Evolutionary conservation across 140 eudicot genomes (phyloP).

Genomic region (Oenanthe javanica): DNA sequence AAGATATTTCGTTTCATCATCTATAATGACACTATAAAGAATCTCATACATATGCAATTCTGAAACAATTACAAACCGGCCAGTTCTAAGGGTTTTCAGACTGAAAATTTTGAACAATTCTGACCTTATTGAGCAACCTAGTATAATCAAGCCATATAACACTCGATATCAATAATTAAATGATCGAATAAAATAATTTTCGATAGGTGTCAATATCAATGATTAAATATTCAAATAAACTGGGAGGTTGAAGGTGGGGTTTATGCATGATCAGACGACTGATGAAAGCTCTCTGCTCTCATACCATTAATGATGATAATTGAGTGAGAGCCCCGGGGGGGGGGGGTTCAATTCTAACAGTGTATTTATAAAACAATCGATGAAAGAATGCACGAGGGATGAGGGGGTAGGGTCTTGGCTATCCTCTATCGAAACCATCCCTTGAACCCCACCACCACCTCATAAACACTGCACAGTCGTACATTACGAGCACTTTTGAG

Average conservation of each 20-base stretch:
- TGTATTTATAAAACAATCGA: background rate
- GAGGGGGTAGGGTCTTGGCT: background rate
- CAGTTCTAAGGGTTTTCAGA: too few species aligned
- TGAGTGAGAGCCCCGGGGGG: background rate
- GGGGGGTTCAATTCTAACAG: background rate
- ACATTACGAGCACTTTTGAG: background rate
- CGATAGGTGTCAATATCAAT: background rate
- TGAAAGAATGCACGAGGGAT: background rate
- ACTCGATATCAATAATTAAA: background rate
- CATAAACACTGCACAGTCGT: background rate
- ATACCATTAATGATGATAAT: background rate
- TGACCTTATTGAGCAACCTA: background rate
- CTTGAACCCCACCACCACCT: background rate
- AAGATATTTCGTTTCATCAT: too few species aligned
- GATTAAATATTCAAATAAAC: background rate
- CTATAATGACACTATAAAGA: too few species aligned
- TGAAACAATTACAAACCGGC: too few species aligned
- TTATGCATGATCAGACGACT: background rate
- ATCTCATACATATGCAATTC: too few species aligned
- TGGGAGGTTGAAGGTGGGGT: slow-evolving; percentile 3
- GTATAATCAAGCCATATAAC: background rate
- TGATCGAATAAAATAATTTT: background rate
- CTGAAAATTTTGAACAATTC: background rate
- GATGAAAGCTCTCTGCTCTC: background rate
- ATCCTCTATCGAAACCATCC: background rate